A percentile compares a stretch with the other conserved stretches of the same genome.
phyloP scores from a whole-genome alignment of 2,329 filamentous ascomycete genomes.

The Talaromyces amestolkiae region DNA sequence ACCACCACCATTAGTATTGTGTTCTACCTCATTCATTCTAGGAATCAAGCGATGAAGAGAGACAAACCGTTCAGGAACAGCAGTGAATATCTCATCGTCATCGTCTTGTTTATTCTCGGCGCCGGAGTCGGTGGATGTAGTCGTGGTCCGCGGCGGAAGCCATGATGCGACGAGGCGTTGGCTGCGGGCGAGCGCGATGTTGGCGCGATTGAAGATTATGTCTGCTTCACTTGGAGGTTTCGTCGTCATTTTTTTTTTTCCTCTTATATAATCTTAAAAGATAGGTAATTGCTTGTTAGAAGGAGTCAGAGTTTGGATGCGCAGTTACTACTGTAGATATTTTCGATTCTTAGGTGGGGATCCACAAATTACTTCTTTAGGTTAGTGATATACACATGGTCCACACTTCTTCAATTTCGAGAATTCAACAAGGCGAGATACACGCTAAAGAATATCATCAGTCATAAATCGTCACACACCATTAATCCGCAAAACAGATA shows the following conservation, averaged over 20 bases:
- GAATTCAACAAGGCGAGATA: neutral
- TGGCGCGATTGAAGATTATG: conserved; percentile 55
- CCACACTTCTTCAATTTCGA: neutral
- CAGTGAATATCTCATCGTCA: conserved; percentile 53
- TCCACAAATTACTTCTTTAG: conserved; percentile 9
- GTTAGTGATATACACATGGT: neutral
- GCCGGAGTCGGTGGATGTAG: conserved; percentile 32
- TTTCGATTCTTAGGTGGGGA: neutral
- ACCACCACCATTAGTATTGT: neutral
- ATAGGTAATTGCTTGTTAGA: neutral
- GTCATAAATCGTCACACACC: neutral
- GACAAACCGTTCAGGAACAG: conserved; percentile 54
- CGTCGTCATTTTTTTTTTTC: conserved; percentile 28
- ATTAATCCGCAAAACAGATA: conserved; percentile 40
- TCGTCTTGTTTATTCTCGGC: conserved; percentile 35
- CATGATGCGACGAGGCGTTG: conserved; percentile 57
- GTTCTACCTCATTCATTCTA: neutral
- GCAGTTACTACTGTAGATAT: neutral
- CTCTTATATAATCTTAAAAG: neutral
- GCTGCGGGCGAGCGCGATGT: conserved; percentile 53
- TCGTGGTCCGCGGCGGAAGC: conserved; percentile 48
- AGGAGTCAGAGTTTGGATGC: neutral
- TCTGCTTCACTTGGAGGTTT: conserved; percentile 45
- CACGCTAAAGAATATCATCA: conserved; percentile 8
- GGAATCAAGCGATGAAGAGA: neutral